Conservation (phyloP, 2,329 filamentous ascomycete genomes). For the Clarireedia homoeocarpa region DNA sequence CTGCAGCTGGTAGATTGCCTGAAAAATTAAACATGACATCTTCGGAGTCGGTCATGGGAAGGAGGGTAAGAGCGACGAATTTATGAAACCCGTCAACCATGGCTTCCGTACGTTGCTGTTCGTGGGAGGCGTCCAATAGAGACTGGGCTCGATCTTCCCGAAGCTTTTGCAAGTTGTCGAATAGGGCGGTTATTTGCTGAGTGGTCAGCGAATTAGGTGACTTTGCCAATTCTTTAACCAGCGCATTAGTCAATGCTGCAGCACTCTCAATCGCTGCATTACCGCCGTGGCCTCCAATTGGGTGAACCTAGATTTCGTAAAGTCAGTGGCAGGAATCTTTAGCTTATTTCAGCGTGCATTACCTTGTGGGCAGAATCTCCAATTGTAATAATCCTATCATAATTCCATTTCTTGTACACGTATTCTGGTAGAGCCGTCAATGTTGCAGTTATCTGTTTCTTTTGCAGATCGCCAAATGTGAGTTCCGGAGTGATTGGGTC, state of each 20-base stretch:
- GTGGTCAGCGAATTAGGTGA: neutral
- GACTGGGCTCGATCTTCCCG: neutral
- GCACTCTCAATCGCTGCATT: neutral
- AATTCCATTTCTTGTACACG: constrained; percentile 33
- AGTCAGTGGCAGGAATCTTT: neutral
- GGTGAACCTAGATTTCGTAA: neutral
- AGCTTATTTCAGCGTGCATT: neutral
- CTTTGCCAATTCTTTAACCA: neutral
- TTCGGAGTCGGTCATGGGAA: neutral
- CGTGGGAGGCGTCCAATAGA: neutral
- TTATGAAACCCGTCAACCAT: neutral
- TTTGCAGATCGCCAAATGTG: constrained; percentile 15
- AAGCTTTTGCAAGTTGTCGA: neutral
- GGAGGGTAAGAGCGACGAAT: neutral
- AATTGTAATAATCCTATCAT: constrained; percentile 29
- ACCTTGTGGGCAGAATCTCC: constrained; percentile 12
- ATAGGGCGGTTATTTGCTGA: neutral
- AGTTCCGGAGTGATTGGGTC: constrained; percentile 7
- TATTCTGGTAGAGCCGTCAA: constrained; percentile 15
- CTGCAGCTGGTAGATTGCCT: neutral
- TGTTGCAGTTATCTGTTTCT: constrained; percentile 2
- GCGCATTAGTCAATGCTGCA: neutral
- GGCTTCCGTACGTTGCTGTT: neutral
- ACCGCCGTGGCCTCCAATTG: constrained; percentile 1
- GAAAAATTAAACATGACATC: constrained; percentile 2